Evolutionary conservation across 306 rosid species (phyloP).

Genomic region (Betula pendula): DNA sequence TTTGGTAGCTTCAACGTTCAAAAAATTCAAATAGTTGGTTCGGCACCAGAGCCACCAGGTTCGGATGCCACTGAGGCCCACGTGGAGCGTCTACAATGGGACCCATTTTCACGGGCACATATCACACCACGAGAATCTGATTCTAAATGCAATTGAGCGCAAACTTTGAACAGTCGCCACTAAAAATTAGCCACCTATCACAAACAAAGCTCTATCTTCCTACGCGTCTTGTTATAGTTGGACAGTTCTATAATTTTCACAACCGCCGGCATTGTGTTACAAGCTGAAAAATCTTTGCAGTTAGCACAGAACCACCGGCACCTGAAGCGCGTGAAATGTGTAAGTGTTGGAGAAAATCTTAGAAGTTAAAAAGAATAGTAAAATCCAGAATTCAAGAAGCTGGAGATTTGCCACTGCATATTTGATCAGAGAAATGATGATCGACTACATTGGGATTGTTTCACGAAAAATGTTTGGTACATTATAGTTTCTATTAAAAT

Average conservation of each 20-base stretch:
- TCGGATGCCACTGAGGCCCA: constrained; percentile 43
- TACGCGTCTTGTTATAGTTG: constrained; percentile 28
- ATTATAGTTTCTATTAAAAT: too few relatives aligned
- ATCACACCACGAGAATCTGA: not conserved
- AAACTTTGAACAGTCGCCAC: not conserved
- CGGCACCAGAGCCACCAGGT: constrained; percentile 47
- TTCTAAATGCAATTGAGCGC: not conserved
- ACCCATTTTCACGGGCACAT: constrained; percentile 36
- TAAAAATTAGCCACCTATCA: not conserved
- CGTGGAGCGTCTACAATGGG: constrained; percentile 44
- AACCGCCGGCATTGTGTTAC: not conserved
- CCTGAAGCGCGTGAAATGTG: constrained; percentile 33
- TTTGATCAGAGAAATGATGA: not conserved
- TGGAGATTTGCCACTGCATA: not conserved
- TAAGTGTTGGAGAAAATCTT: not conserved
- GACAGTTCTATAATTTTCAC: not conserved
- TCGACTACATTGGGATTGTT: not conserved
- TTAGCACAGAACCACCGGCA: constrained; percentile 18
- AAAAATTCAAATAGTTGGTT: constrained; percentile 57
- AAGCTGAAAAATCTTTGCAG: not conserved
- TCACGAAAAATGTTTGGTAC: too few relatives aligned
- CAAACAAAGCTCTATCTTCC: too few relatives aligned
- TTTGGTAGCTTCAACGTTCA: constrained; percentile 50
- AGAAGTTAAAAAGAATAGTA: too few relatives aligned
- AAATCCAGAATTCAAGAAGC: too few relatives aligned